Evolutionary conservation across 192 early-diverging fungal species (phyloP), one percentile per base, ranked within the genome.

Genomic region (Geranomyces variabilis): DNA sequence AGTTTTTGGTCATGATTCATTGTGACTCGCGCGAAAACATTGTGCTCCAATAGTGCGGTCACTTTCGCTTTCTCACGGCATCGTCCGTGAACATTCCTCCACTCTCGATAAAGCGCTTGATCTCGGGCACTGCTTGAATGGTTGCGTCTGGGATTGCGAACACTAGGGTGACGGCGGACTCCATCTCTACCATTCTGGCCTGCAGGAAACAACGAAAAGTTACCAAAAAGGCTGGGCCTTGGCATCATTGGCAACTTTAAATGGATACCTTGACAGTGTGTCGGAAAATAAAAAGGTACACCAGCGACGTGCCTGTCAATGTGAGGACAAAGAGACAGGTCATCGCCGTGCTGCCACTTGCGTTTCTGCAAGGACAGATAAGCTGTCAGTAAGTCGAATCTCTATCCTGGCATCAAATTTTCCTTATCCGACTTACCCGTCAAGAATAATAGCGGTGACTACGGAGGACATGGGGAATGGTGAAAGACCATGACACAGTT

Each of bases 81-180:
- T 64, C 63, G 41, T 64, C 63, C 15, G 66, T 26, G 65, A 75
- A 75, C 73, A 75, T 75, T 22, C 73, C 73, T 34, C 73, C 73
- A 31, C 66, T 69, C 26, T 67, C 73, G 51, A 75, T 62, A 30
- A 75, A 75, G 10, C 66, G 53, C 58, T 75, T 67, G 56, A 75
- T 75, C 29, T 67, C 73, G 7, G 73, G 73, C 21, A 75, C 66
- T 19, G 26, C 36, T 21, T 58, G 36, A 13, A 63, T 45, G 49
- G 63, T 66, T 13, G 53, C 30, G 4, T 75, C 73, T 4, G 73
- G 73, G 21, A 75, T 58, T 6, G 28, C 66, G 63, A 75, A 75
- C 24, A 75, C 44, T 0, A 75, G 73, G 21, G 73, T 75, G 21
- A 63, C 73, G 4, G 66, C 61, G 1, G 58, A 75, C 7, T 75